phyloP scores from a whole-genome alignment of 148 eudicot genomes.

The Chenopodium formosanum region DNA sequence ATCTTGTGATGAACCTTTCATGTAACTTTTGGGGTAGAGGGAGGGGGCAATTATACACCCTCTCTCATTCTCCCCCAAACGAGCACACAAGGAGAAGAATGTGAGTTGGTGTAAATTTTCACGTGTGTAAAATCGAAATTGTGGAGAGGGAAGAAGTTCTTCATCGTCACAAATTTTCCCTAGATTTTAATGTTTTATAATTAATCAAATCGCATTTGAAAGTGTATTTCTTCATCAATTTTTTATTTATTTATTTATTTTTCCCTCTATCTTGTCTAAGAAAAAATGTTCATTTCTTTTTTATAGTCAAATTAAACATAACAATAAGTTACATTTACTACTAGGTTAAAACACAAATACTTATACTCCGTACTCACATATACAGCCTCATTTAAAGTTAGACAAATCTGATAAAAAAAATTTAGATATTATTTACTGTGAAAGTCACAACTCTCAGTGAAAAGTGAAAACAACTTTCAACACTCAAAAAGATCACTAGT shows the following conservation, averaged over 20 bases:
- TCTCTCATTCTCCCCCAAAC: neutral
- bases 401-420: too few relatives aligned
- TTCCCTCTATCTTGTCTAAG: neutral
- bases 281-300: too few relatives aligned
- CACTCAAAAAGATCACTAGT: neutral
- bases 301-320: too few relatives aligned
- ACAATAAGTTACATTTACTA: too few relatives aligned
- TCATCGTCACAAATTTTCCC: slow-evolving; percentile 11
- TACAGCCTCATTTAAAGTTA: too few relatives aligned
- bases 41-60: neutral
- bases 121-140: neutral
- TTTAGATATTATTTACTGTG: too few relatives aligned
- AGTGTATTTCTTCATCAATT: neutral
- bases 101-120: neutral
- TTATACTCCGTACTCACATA: too few relatives aligned
- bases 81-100: neutral
- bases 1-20: slow-evolving; percentile 20
- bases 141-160: neutral
- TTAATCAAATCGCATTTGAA: neutral
- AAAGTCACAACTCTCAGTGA: too few relatives aligned
- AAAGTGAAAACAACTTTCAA: too few relatives aligned
- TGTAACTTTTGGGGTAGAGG: neutral
- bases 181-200: slow-evolving; percentile 4
- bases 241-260: too few relatives aligned
- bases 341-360: too few relatives aligned